A percentile compares a stretch with the other conserved stretches of the same genome.
These are phyloP conservation scores for Sparassis latifolia DNA, from an alignment of 1,284 basidiomycete genomes.

Conservation along the genomic window DNA sequence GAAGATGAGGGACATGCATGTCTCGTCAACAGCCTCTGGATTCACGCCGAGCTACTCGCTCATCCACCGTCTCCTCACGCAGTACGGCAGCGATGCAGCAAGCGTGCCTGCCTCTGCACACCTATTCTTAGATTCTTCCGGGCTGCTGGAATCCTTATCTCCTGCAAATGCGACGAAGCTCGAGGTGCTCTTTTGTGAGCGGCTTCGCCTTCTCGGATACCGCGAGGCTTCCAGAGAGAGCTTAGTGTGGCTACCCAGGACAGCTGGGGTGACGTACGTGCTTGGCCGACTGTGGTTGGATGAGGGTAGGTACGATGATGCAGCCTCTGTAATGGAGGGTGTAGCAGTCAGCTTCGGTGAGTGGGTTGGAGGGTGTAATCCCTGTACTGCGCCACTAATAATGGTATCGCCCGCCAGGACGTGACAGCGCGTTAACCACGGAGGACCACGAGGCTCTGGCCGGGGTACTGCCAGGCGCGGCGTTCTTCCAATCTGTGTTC, in stretches of 20 bases:
- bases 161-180: slow-evolving; percentile 56
- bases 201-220: slow-evolving; percentile 62
- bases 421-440: slow-evolving; percentile 41
- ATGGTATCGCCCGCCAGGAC: slow-evolving; percentile 31
- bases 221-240: slow-evolving; percentile 57
- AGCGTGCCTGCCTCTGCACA: slow-evolving; percentile 56
- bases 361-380: slow-evolving; percentile 18
- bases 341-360: slow-evolving; percentile 76
- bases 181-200: slow-evolving; percentile 70
- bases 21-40: slow-evolving; percentile 45
- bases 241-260: slow-evolving; percentile 69
- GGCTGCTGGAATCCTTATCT: slow-evolving; percentile 57
- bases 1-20: slow-evolving; percentile 65
- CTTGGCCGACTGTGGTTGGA: slow-evolving; percentile 64
- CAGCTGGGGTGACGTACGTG: slow-evolving; percentile 72
- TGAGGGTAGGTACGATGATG: slow-evolving; percentile 70
- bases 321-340: slow-evolving; percentile 63
- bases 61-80: slow-evolving; percentile 59
- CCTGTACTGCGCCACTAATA: slow-evolving; percentile 2
- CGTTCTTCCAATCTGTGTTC: slow-evolving; percentile 54
- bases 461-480: slow-evolving; percentile 53
- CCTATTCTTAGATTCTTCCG: slow-evolving; percentile 58
- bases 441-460: slow-evolving; percentile 63
- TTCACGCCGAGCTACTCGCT: slow-evolving; percentile 60
- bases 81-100: slow-evolving; percentile 33